Evolutionary conservation across 257 asterid genomes (phyloP), one percentile per base, ranked within the genome.

Genomic region (Jasminum sambac): DNA sequence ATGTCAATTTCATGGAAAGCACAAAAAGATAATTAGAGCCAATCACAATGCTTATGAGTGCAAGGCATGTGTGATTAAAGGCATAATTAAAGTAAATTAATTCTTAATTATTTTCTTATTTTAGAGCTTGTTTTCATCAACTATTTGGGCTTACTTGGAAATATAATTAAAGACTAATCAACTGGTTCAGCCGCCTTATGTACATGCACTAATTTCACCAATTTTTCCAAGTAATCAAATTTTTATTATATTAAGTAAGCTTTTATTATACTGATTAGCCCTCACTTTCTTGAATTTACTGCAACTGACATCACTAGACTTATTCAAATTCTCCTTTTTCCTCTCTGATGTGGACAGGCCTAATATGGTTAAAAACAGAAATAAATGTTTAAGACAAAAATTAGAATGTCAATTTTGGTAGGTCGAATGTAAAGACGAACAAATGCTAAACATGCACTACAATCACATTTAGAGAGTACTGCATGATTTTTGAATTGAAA

Each of bases 21-120:
- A 46, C 59, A 24, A 19, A 61, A 64, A 63, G 40, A 42, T 24
- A n/a, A 34, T 5, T 19, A 48, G 13, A 69, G 65, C 80, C 70
- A 43, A 69, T 10, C 37, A 19, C 59, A 19, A 40, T 46, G 72
- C 59, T 70, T 26, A 50, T 42, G 17, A 74, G 76, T 71, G 75
- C 80, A 70, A 16, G 25, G 68, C 81, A 74, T 64, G 67, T 69
- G 77, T 61, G 69, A 36, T 42, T 48, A 55, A 65, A 40, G 36
- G 50, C 67, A 70, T 76, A 41, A 75, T 76, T 23, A 21, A 37
- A 37, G 6, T 23, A 21, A 37, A 37, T 13, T 42, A 36, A 63
- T 34, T 13, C 48, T 62, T 37, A 57, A 60, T 42, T 26, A 73
- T 65, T 70, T 26, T 70, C 5, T 17, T 57, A 69, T 23, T 52